These are phyloP conservation scores for Dacryopinax spathularia DNA, from an alignment of 768 basidiomycete species.

Conservation along the genomic window DNA sequence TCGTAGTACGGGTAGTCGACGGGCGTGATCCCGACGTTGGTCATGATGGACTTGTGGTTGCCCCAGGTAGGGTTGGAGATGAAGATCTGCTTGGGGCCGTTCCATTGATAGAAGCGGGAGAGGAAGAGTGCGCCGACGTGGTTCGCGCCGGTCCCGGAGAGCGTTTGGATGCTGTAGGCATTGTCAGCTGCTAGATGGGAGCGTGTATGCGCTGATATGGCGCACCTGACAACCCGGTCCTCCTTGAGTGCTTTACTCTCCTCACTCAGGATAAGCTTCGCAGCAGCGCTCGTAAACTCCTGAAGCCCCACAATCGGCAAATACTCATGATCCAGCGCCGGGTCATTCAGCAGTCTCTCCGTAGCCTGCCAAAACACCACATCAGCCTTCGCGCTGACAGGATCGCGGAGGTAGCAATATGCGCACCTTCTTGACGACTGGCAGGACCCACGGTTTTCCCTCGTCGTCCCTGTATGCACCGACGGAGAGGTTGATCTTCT, in stretches of 20 bases:
- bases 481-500: constrained; percentile 85
- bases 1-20: constrained; percentile 90
- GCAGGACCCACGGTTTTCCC: constrained; percentile 82
- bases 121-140: constrained; percentile 83
- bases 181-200: not conserved
- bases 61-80: constrained; percentile 93
- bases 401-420: not conserved
- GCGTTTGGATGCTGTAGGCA: constrained; percentile 57
- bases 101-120: constrained; percentile 62
- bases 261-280: constrained; percentile 64
- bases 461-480: constrained; percentile 84
- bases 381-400: not conserved
- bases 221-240: constrained; percentile 43
- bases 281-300: constrained; percentile 68
- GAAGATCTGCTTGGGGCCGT: constrained; percentile 53
- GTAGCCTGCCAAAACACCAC: constrained; percentile 42
- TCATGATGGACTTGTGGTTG: constrained; percentile 83
- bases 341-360: constrained; percentile 49
- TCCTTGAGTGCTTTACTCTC: constrained; percentile 57
- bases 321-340: constrained; percentile 77
- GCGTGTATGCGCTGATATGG: not conserved
- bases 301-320: constrained; percentile 80
- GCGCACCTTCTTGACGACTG: constrained; percentile 72
- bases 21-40: constrained; percentile 77
- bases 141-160: constrained; percentile 93